phyloP scores from a whole-genome alignment of 345 rosid species.

The Citrus glauca region DNA sequence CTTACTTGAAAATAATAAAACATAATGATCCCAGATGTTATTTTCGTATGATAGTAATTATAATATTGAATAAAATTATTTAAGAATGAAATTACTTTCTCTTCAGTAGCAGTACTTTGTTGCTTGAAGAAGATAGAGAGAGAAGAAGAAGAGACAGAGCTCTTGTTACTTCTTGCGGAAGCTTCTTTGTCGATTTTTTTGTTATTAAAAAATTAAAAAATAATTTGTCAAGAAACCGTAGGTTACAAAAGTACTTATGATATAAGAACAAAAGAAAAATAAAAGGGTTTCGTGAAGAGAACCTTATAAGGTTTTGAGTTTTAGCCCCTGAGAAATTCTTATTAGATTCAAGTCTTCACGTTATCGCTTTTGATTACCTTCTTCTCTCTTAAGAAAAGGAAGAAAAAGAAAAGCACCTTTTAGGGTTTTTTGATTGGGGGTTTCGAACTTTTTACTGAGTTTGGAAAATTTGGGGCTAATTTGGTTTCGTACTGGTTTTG shows the following conservation, averaged over 20 bases:
- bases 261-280: background rate
- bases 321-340: conserved; percentile 8
- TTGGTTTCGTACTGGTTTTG: conserved; percentile 4
- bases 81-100: background rate
- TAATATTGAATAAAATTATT: background rate
- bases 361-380: conserved; percentile 38
- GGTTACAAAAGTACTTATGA: conserved; percentile 5
- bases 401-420: background rate
- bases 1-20: too few relatives aligned
- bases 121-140: conserved; percentile 4
- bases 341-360: conserved; percentile 50
- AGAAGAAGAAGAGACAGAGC: conserved; percentile 15
- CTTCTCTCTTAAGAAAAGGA: background rate
- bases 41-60: too few relatives aligned
- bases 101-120: conserved; percentile 8
- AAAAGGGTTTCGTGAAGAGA: conserved; percentile 54
- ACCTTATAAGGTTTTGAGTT: conserved; percentile 18
- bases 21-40: background rate
- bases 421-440: background rate
- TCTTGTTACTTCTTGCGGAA: conserved; percentile 42
- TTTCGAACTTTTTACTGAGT: background rate
- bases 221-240: conserved; percentile 1
- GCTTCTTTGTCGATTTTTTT: conserved; percentile 33
- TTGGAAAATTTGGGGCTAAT: conserved; percentile 2
- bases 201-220: conserved; percentile 5